A percentile compares a stretch with the other conserved stretches of the same genome.
Conservation (phyloP, 257 asterid genomes). For the Solanum habrochaites region DNA sequence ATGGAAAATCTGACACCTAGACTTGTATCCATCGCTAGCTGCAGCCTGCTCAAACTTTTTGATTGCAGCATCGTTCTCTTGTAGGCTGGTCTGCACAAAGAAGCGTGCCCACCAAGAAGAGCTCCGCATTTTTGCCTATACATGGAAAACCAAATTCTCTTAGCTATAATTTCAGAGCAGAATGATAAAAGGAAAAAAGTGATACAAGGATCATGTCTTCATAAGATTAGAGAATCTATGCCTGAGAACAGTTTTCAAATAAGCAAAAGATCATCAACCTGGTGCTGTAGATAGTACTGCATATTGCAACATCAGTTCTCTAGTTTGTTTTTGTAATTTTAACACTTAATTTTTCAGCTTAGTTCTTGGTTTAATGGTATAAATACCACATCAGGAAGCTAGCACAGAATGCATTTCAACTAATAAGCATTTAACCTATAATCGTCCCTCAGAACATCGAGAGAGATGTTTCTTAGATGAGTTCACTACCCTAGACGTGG, state of each 20-base stretch:
- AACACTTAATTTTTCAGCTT: not conserved
- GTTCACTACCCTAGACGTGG: not conserved
- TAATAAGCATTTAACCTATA: not conserved
- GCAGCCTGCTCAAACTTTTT: conserved; percentile 72
- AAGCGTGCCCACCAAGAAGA: conserved; percentile 81
- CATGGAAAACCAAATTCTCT: not conserved
- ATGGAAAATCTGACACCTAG: conserved; percentile 85
- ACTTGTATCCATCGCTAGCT: conserved; percentile 30
- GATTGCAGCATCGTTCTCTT: conserved; percentile 65
- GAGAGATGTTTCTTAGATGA: not conserved
- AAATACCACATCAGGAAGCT: not conserved
- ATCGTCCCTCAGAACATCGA: not conserved
- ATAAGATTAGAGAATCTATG: not conserved
- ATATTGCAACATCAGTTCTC: not conserved
- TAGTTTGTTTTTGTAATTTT: not conserved
- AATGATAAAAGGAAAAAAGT: not conserved
- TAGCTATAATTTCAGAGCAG: not conserved
- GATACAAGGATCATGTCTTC: not conserved
- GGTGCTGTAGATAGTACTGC: not conserved
- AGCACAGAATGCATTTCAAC: not conserved
- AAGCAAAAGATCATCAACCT: not conserved
- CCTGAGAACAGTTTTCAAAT: not conserved
- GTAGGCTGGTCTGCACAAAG: conserved; percentile 67
- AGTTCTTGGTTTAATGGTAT: not conserved
- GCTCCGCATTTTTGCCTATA: conserved; percentile 76